Conservation (phyloP, 140 eudicot genomes). For the Senecio squalidus region DNA sequence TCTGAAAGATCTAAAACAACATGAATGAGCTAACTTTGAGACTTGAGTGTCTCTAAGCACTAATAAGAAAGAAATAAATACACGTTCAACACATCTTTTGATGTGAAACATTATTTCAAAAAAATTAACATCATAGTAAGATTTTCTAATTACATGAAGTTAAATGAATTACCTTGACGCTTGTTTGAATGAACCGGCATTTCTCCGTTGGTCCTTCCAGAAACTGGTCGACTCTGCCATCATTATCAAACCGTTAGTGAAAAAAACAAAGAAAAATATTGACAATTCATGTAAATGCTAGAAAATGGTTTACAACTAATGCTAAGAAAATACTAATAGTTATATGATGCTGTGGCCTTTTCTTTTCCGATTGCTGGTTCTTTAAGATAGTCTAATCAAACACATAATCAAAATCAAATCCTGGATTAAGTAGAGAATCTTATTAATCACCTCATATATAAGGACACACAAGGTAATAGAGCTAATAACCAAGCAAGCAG, state of each 20-base stretch:
- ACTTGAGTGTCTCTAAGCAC: no score
- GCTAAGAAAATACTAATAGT: slow-evolving; percentile 29
- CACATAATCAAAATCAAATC: no score
- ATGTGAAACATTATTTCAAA: not conserved
- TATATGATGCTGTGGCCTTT: slow-evolving; percentile 40
- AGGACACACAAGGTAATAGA: not conserved
- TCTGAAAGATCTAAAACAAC: no score
- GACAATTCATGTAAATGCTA: slow-evolving; percentile 1
- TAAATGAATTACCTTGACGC: slow-evolving; percentile 52
- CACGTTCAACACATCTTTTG: not conserved
- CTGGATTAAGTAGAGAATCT: no score
- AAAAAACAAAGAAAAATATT: not conserved
- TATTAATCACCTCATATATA: not conserved
- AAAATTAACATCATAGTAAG: slow-evolving; percentile 2
- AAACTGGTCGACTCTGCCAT: slow-evolving; percentile 43
- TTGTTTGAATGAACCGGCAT: slow-evolving; percentile 40
- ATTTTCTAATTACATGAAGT: slow-evolving; percentile 1
- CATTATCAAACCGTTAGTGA: slow-evolving; percentile 9
- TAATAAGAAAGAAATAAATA: no score
- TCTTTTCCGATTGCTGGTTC: no score
- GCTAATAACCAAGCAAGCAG: no score
- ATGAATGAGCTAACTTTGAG: no score
- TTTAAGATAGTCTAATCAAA: no score
- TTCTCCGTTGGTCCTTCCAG: slow-evolving; percentile 48
- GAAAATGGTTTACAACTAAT: not conserved